Base-by-base conservation (phyloP, 352 stramenopile genomes). In the Pilasporangium apinafurcum region DNA sequence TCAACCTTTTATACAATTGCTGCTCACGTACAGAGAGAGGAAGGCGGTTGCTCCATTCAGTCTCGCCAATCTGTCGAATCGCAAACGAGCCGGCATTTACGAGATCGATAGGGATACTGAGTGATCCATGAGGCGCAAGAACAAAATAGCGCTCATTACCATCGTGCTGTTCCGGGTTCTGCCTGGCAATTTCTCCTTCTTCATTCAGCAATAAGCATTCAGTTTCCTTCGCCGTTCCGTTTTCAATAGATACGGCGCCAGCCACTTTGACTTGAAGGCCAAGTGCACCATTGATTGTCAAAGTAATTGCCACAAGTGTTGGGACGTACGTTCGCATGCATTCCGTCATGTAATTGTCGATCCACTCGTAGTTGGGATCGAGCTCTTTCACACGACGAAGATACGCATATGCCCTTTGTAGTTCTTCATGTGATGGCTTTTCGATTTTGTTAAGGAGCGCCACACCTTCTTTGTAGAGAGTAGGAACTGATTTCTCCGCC, bases 61-160 rank as follows among this genome's bases (percentile, higher is more conserved):
- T 82, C 58, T 95, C 83, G 18, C 83, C 83, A 27, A 77, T 71
- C 53, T 95, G 83, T 2, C 83, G 78, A 62, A 95, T 92, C 24
- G 75, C 74, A 37, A 92, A 95, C 31, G 53, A 69, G 0, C 83
- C 83, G 5, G 49, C 46, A 31, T 83, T 77, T 31, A 91, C 65
- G 26, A 95, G 59, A 49, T 88, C 56, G 26, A 95, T 60, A 16
- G 83, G 81, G 51, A 95, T 86, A 20, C 60, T 72, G 31, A 92
- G 59, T 9, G 56, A 67, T 4, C 51, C 65, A 7, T 80, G 36
- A n/a, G 74, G 62, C 13, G 68, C 50, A 1, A 95, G 26, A 24
- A 73, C 59, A 26, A 65, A 87, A 33, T 70, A 95, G 21, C 51
- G 42, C 36, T 92, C 76, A 5, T 53, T 35, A 2, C 51, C 48